Evolutionary conservation across 108 stramenopile genomes (phyloP), one percentile per base, ranked within the genome.

Genomic region (Nitzschia sp.): DNA sequence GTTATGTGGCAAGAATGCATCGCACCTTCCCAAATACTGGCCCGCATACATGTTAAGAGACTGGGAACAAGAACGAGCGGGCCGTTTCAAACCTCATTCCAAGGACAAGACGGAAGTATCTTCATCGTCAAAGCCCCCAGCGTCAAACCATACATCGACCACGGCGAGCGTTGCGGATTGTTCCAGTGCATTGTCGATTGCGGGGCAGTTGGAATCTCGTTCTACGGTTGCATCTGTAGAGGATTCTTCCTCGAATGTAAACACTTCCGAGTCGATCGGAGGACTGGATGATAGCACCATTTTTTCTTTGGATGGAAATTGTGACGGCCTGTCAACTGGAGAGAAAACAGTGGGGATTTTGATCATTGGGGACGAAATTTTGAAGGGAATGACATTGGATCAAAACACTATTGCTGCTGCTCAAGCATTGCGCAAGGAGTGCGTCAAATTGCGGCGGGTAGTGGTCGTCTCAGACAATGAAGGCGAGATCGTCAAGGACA

Each of bases 311-410:
- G 58, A 70, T 21, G 21, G 25, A 10, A 21, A 34, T 40, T 26
- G 43, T 10, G 48, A 22, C 46, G 58, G 48, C 38, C 6, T 6
- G 25, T 34, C 3, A 1, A 10, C 65, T 12, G 58, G 14, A 26
- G 65, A 71, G 10, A 73, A 69, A 52, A 57, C 86, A 5, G 91
- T 92, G 0, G 95, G 84, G 1, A 63, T 96, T 0, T 55, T 96
- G 25, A 80, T 98, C 14, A 91, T 98, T 60, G 97, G 97, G 12
- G 97, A 98, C 59, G 97, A 98, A 74, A 93, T 98, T 41, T 67
- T 98, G 19, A 96, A 96, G 57, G 97, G 97, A 0, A 76, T 87
- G 59, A 94, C 92, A 0, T 57, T 83, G 10, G 97, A 97, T 77
- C 82, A 78, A 59, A 97, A 97, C 64, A 92, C 95, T 0, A 72